Evolutionary conservation across 2,329 filamentous ascomycete genomes (phyloP).

Genomic region (Pseudocercospora macadamiae): DNA sequence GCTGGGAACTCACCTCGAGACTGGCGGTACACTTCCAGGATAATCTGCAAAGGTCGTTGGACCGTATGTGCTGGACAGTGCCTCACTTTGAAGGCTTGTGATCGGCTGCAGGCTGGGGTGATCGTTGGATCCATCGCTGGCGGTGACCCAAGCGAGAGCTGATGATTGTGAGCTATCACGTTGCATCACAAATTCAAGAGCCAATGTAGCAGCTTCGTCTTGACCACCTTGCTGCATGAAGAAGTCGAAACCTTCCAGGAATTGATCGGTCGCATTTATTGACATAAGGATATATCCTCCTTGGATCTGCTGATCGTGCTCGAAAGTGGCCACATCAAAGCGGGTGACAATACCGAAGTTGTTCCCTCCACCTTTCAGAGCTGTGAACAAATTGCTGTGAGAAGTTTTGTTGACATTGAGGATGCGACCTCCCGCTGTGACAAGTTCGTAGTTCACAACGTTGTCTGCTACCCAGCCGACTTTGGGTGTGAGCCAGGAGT

Average conservation of each 20-base stretch:
- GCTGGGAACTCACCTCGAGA: too few species aligned
- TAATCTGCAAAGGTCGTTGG: slow-evolving; percentile 7
- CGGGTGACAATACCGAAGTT: slow-evolving; percentile 32
- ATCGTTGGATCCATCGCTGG: neutral
- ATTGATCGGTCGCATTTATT: slow-evolving; percentile 4
- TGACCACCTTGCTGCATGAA: slow-evolving; percentile 6
- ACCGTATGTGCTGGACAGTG: neutral
- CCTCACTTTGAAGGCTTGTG: neutral
- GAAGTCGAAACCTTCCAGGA: slow-evolving; percentile 2
- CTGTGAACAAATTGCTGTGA: slow-evolving; percentile 29
- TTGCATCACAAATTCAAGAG: slow-evolving; percentile 11
- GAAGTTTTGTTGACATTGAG: slow-evolving; percentile 17
- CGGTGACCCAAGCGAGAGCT: slow-evolving; percentile 8
- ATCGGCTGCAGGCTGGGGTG: neutral
- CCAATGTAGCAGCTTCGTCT: neutral
- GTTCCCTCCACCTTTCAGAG: slow-evolving; percentile 28
- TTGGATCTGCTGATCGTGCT: slow-evolving; percentile 1
- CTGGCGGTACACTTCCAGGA: slow-evolving; percentile 9
- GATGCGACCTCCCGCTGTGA: slow-evolving; percentile 24
- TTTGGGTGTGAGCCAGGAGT: slow-evolving; percentile 50
- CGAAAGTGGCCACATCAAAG: slow-evolving; percentile 15
- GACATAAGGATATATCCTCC: slow-evolving; percentile 8
- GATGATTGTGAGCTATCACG: neutral
- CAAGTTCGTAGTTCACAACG: slow-evolving; percentile 29
- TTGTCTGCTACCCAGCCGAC: slow-evolving; percentile 53